A percentile compares a stretch with the other conserved stretches of the same genome.
phyloP scores from a whole-genome alignment of 495 filamentous ascomycete genomes.

The Xylaria intraflava region DNA sequence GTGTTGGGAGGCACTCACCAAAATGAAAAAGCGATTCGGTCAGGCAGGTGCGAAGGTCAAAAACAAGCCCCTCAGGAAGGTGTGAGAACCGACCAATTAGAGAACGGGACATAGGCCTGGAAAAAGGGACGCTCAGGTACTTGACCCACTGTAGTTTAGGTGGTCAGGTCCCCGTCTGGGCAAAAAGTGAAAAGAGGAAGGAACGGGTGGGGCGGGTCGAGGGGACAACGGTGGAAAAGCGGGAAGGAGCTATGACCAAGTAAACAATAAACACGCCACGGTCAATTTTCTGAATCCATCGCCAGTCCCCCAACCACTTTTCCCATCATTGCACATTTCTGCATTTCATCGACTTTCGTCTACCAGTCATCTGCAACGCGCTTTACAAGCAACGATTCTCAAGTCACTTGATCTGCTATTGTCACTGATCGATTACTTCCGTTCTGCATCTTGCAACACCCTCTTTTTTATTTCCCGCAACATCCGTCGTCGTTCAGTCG shows the following conservation, averaged over 20 bases:
- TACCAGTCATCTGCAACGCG: background rate
- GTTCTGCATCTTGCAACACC: background rate
- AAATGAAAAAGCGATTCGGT: too few species aligned
- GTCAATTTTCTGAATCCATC: slow-evolving; percentile 10
- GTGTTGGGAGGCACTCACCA: too few species aligned
- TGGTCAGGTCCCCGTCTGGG: background rate
- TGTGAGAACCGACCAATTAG: background rate
- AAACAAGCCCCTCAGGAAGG: too few species aligned
- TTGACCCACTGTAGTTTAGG: background rate
- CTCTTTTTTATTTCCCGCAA: background rate
- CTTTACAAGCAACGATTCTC: background rate
- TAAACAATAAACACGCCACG: slow-evolving; percentile 28
- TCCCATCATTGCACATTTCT: background rate
- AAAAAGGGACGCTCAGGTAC: too few species aligned
- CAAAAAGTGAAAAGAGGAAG: background rate
- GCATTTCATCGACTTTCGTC: background rate
- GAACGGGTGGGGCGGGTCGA: slow-evolving; percentile 13
- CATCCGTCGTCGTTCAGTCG: background rate
- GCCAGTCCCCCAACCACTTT: background rate
- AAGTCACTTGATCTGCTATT: background rate
- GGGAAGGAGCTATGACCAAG: slow-evolving; percentile 21
- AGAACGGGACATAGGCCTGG: too few species aligned
- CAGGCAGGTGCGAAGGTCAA: too few species aligned
- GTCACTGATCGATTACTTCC: background rate
- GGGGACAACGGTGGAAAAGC: slow-evolving; percentile 18